Percentiles rank a stretch among this genome's conserved stretches.
phyloP scores from a whole-genome alignment of 805 yeast species.

The Scheffersomyces ergatensis region DNA sequence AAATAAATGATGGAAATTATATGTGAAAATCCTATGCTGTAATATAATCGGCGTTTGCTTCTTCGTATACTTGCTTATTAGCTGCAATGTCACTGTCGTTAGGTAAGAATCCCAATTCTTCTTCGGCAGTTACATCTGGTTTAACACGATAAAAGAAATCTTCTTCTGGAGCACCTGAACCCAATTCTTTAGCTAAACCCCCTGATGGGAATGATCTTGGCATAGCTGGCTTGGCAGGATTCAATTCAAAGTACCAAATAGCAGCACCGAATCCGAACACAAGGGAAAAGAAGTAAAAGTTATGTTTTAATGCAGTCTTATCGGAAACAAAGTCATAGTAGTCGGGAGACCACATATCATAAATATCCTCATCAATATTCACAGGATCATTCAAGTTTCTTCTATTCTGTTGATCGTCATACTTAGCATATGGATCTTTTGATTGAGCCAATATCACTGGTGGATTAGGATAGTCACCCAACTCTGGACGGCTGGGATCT shows the following conservation, averaged over 20 bases:
- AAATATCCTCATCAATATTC: slow-evolving; percentile 67
- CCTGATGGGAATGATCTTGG: slow-evolving; percentile 74
- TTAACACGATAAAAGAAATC: slow-evolving; percentile 41
- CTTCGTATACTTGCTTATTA: slow-evolving; percentile 29
- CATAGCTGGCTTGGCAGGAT: slow-evolving; percentile 67
- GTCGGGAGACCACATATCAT: slow-evolving; percentile 88
- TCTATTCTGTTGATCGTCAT: slow-evolving; percentile 79
- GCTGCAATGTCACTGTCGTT: slow-evolving; percentile 24
- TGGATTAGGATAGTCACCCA: slow-evolving; percentile 64
- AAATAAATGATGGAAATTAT: no score
- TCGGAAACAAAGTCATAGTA: slow-evolving; percentile 60
- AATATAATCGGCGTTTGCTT: slow-evolving; percentile 37
- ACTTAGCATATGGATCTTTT: slow-evolving; percentile 68
- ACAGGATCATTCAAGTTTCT: slow-evolving; percentile 75
- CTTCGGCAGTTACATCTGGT: slow-evolving; percentile 38
- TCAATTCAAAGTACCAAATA: slow-evolving; percentile 46
- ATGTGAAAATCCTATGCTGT: slow-evolving; percentile 18
- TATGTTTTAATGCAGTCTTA: slow-evolving; percentile 57
- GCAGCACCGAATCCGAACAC: slow-evolving; percentile 43
- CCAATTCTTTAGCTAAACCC: slow-evolving; percentile 74
- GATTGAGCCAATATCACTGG: slow-evolving; percentile 57
- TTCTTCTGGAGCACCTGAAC: slow-evolving; percentile 53
- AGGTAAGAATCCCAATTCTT: slow-evolving; percentile 34
- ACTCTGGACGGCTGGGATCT: slow-evolving; percentile 41
- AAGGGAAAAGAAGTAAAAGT: slow-evolving; percentile 45